These are phyloP conservation scores for Thalassiosira livingstoniorum DNA, from an alignment of 352 stramenopile species.

Conservation along the genomic window DNA sequence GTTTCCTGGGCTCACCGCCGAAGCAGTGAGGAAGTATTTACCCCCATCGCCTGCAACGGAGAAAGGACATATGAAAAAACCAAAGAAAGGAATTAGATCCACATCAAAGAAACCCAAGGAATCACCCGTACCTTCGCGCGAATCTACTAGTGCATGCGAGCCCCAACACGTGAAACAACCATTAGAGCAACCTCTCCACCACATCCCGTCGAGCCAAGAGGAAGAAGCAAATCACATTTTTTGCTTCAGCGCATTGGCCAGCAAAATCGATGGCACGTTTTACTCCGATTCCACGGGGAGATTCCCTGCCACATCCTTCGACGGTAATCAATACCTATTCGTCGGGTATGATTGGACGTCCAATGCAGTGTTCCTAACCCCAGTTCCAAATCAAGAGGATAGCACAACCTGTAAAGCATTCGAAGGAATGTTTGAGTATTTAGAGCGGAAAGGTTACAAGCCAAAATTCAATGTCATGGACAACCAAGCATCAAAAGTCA, in stretches of 20 bases:
- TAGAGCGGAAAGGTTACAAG: not conserved
- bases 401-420: not conserved
- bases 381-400: slow-evolving; percentile 7
- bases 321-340: not conserved
- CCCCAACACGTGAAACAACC: no score
- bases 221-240: slow-evolving; percentile 20
- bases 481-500: not conserved
- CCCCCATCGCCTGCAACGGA: not conserved
- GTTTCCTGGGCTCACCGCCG: not conserved
- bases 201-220: not conserved
- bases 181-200: no score
- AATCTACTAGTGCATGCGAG: not conserved
- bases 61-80: slow-evolving; percentile 4
- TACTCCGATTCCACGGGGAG: slow-evolving; percentile 22
- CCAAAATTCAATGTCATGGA: slow-evolving; percentile 5
- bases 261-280: slow-evolving; percentile 32
- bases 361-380: slow-evolving; percentile 1
- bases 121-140: not conserved
- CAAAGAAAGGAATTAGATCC: not conserved
- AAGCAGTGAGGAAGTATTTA: not conserved
- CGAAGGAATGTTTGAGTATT: not conserved
- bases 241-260: slow-evolving; percentile 30
- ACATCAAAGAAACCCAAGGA: not conserved
- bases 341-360: slow-evolving; percentile 1
- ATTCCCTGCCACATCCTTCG: not conserved